Conservation (phyloP, 1,284 basidiomycete genomes). For the Vanrija humicola region DNA sequence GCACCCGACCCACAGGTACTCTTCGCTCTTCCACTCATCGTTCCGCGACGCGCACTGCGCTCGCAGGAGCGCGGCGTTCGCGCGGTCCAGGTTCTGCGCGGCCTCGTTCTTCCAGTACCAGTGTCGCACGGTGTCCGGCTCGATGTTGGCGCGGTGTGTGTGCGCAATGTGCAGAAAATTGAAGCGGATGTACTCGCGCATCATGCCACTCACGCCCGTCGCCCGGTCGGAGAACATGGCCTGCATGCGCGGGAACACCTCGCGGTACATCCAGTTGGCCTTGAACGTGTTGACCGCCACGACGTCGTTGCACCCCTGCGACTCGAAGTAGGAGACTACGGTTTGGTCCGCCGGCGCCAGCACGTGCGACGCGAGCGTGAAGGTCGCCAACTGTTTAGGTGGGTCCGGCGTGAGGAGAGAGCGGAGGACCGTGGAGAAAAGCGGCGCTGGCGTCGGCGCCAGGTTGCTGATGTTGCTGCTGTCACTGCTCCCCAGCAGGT, state of each 20-base stretch:
- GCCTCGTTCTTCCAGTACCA: conserved; percentile 11
- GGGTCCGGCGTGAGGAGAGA: no score
- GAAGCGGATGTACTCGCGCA: conserved; percentile 14
- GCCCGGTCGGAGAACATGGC: not conserved
- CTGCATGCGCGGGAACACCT: conserved; percentile 18
- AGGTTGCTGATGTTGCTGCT: no score
- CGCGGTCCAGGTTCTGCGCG: conserved; percentile 4
- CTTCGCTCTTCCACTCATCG: conserved; percentile 18
- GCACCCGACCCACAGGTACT: conserved; percentile 12
- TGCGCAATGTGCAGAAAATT: conserved; percentile 16
- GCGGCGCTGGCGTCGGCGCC: no score
- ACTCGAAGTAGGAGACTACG: conserved; percentile 21
- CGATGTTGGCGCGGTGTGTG: conserved; percentile 19
- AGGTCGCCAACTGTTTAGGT: not conserved
- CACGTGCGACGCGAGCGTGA: conserved; percentile 9
- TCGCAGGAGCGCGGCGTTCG: conserved; percentile 14
- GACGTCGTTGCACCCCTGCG: conserved; percentile 19
- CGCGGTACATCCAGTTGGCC: conserved; percentile 22
- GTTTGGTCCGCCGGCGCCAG: conserved; percentile 1
- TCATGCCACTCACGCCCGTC: not conserved
- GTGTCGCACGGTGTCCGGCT: conserved; percentile 8
- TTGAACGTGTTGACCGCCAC: conserved; percentile 8
- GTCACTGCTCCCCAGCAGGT: no score
- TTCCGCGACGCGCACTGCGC: conserved; percentile 13
- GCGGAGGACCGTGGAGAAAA: no score